These are phyloP conservation scores for Myriosclerotinia curreyana DNA, from an alignment of 2,329 filamentous ascomycete species.

Conservation along the genomic window DNA sequence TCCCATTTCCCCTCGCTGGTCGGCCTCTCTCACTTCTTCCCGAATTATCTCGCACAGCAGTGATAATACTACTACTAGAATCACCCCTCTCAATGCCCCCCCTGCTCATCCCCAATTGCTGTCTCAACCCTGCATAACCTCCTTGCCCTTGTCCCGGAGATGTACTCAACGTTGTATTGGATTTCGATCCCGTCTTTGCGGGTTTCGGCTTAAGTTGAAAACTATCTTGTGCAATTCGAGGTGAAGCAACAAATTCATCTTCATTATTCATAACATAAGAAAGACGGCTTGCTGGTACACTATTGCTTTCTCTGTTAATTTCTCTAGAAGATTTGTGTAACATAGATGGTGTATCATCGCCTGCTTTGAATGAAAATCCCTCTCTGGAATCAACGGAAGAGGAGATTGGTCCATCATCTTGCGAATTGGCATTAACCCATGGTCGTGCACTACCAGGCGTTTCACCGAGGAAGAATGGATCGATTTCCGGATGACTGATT, in stretches of 20 bases:
- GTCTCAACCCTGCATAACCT: not conserved
- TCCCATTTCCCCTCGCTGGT: slow-evolving; percentile 16
- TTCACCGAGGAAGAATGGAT: not conserved
- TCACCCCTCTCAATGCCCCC: slow-evolving; percentile 25
- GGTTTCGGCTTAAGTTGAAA: not conserved
- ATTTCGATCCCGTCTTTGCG: not conserved
- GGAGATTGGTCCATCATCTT: not conserved
- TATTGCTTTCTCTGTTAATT: not conserved
- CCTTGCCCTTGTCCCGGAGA: not conserved
- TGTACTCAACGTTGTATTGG: not conserved
- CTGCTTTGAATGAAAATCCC: slow-evolving; percentile 33
- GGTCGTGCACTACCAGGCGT: not conserved
- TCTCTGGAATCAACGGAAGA: slow-evolving; percentile 15
- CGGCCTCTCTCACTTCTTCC: slow-evolving; percentile 8
- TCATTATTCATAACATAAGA: slow-evolving; percentile 16
- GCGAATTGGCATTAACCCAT: slow-evolving; percentile 8
- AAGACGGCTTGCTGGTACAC: not conserved
- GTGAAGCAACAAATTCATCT: slow-evolving; percentile 4
- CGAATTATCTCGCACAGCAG: slow-evolving; percentile 33
- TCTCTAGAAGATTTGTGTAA: not conserved
- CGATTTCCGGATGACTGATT: not conserved
- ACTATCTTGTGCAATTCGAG: not conserved
- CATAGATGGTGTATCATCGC: slow-evolving; percentile 28
- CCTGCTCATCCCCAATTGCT: not conserved
- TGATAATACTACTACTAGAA: slow-evolving; percentile 34